phyloP scores from a whole-genome alignment of 1,139 yeast genomes.

The Yamadazyma spencermartinsiae region DNA sequence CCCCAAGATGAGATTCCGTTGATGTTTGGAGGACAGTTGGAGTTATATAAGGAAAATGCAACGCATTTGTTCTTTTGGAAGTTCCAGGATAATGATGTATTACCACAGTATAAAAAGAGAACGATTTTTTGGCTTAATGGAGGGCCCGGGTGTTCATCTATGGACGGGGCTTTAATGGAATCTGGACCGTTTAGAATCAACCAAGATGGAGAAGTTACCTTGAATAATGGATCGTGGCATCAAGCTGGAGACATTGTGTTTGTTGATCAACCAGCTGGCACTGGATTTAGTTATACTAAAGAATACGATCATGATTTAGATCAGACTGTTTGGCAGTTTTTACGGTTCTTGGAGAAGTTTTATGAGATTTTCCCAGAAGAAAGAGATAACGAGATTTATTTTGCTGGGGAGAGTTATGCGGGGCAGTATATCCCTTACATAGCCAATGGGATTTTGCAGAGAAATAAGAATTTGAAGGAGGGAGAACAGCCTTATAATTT shows the following conservation, averaged over 20 bases:
- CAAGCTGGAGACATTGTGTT: constrained; percentile 75
- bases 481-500: constrained; percentile 40
- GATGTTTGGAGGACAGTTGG: constrained; percentile 76
- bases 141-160: constrained; percentile 95
- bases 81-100: constrained; percentile 40
- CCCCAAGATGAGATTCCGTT: constrained; percentile 38
- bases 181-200: constrained; percentile 81
- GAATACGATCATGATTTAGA: constrained; percentile 59
- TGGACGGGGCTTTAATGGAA: constrained; percentile 97
- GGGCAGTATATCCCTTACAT: constrained; percentile 95
- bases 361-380: constrained; percentile 77
- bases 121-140: constrained; percentile 91
- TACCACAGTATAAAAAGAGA: constrained; percentile 34
- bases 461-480: constrained; percentile 35
- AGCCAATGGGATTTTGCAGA: constrained; percentile 59
- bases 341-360: constrained; percentile 66
- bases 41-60: constrained; percentile 51
- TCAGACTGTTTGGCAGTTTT: constrained; percentile 59
- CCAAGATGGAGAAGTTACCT: constrained; percentile 41
- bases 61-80: constrained; percentile 84
- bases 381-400: constrained; percentile 57
- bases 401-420: constrained; percentile 96
- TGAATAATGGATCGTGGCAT: constrained; percentile 84
- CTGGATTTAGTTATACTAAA: constrained; percentile 76
- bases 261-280: constrained; percentile 94